These are phyloP conservation scores for Aspergillus sp. DNA, from an alignment of 2,329 filamentous ascomycete species.

Conservation along the genomic window DNA sequence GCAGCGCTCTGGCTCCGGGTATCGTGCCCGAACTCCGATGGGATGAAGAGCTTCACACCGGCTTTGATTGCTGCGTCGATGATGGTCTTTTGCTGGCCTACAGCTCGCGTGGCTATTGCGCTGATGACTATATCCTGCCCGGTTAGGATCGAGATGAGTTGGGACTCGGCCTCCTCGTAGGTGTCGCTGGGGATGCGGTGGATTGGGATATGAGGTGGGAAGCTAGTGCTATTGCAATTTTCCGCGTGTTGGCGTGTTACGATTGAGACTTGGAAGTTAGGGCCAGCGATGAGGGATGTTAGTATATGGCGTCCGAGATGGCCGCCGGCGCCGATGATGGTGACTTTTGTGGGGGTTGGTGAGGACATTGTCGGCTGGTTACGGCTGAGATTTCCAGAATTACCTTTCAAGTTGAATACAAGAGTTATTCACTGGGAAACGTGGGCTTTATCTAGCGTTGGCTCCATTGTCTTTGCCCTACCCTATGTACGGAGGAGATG, in stretches of 20 bases:
- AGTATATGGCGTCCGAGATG: not conserved
- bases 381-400: no score
- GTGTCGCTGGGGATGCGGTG: not conserved
- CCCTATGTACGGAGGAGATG: no score
- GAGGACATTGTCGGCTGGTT: no score
- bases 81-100: not conserved
- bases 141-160: not conserved
- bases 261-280: not conserved
- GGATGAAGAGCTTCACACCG: not conserved
- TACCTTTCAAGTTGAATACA: no score
- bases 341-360: not conserved
- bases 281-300: not conserved
- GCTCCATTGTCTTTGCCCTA: no score
- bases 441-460: no score
- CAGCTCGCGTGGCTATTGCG: not conserved
- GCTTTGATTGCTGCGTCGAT: not conserved
- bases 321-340: not conserved
- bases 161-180: not conserved
- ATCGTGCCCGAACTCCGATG: not conserved
- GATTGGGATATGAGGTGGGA: not conserved
- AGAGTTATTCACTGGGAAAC: no score
- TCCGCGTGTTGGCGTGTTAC: not conserved
- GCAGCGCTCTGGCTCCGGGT: not conserved
- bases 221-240: not conserved
- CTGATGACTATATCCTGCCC: not conserved